phyloP scores from a whole-genome alignment of 2,329 filamentous ascomycete genomes.

The Lasiodiplodia gonubiensis region DNA sequence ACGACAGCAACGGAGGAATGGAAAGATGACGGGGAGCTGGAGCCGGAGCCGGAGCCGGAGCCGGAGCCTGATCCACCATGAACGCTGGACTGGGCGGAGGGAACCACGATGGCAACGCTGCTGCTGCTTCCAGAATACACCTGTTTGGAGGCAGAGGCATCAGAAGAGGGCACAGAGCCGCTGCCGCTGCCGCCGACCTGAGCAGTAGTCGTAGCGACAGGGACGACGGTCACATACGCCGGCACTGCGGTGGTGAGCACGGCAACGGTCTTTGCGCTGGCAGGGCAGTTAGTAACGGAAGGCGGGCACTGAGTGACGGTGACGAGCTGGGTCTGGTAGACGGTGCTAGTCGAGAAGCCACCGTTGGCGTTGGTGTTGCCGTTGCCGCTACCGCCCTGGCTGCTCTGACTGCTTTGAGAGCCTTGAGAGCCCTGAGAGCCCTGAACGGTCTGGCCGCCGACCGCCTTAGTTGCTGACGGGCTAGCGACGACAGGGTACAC shows the following conservation, averaged over 20 bases:
- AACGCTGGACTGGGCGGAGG: neutral
- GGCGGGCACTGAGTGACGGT: slow-evolving; percentile 15
- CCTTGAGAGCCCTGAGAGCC: neutral
- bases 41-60: neutral
- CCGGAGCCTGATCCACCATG: neutral
- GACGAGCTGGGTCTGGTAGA: slow-evolving; percentile 14
- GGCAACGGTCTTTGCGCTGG: slow-evolving; percentile 29
- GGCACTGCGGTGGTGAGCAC: slow-evolving; percentile 16
- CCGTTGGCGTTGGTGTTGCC: neutral
- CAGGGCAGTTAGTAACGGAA: slow-evolving; percentile 32
- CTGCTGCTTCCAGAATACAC: neutral
- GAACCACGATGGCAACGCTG: neutral
- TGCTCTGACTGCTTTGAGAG: neutral
- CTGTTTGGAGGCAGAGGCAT: neutral
- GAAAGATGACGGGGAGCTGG: neutral
- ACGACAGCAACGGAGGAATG: too few relatives aligned
- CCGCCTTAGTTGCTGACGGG: neutral
- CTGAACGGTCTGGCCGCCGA: neutral
- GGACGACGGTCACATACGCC: slow-evolving; percentile 7
- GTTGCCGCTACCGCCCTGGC: neutral
- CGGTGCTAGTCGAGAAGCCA: neutral
- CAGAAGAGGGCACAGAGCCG: neutral
- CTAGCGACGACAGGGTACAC: neutral
- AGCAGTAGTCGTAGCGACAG: neutral
- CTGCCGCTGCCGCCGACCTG: neutral